phyloP scores from a whole-genome alignment of 2,329 filamentous ascomycete genomes.

The Xylaria sp. region DNA sequence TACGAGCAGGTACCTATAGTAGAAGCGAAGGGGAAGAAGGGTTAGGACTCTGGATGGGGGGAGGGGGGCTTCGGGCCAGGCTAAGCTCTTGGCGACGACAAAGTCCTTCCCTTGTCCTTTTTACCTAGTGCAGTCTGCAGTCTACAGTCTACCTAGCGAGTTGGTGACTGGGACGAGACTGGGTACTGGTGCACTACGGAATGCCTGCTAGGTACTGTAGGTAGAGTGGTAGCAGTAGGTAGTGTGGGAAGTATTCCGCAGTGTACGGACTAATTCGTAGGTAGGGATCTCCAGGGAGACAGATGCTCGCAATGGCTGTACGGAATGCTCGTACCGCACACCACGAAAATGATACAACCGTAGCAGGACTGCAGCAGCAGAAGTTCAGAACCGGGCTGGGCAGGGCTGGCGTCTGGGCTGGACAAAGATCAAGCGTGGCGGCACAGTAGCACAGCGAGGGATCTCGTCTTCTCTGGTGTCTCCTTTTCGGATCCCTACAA shows the following conservation, averaged over 20 bases:
- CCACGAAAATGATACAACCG: neutral
- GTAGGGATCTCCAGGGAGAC: no score
- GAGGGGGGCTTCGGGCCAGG: slow-evolving; percentile 13
- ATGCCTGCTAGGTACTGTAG: no score
- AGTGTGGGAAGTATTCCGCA: neutral
- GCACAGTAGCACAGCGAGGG: neutral
- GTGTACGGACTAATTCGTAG: neutral
- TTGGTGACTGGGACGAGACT: neutral
- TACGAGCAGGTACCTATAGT: neutral
- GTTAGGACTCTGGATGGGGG: slow-evolving; percentile 1
- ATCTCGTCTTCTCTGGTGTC: neutral
- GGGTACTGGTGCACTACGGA: neutral
- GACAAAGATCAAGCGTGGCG: neutral
- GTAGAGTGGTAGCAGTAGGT: neutral
- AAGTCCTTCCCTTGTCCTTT: slow-evolving; percentile 18
- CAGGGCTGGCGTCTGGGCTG: neutral
- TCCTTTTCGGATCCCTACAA: neutral
- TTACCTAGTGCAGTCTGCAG: neutral
- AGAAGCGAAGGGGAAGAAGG: neutral
- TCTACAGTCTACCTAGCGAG: neutral
- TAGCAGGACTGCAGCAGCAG: neutral
- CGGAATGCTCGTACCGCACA: neutral
- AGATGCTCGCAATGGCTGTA: neutral
- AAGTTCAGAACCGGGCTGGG: neutral
- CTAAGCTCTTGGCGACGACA: slow-evolving; percentile 14